A percentile compares a stretch with the other conserved stretches of the same genome.
phyloP scores from a whole-genome alignment of 192 early-diverging fungal genomes.

The Phlyctochytrium bullatum region DNA sequence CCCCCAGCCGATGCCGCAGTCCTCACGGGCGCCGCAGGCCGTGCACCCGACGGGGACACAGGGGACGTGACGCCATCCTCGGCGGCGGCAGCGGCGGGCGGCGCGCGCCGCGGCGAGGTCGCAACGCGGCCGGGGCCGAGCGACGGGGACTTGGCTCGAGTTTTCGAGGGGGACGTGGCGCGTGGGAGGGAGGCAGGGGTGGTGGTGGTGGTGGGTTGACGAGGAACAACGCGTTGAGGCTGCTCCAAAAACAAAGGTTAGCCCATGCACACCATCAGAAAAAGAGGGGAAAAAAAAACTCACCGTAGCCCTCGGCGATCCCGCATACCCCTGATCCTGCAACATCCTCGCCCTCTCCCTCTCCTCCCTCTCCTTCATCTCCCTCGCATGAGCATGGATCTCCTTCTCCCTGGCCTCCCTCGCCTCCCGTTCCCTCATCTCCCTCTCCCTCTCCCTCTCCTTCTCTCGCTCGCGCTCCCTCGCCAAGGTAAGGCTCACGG shows the following conservation, averaged over 20 bases:
- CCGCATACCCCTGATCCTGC: slow-evolving; percentile 16
- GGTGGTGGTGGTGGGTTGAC: not conserved
- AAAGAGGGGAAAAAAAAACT: not conserved
- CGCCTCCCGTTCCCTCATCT: slow-evolving; percentile 18
- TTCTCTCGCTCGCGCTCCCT: slow-evolving; percentile 17
- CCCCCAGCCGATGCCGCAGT: slow-evolving; percentile 13
- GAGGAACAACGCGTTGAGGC: not conserved
- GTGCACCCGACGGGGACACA: too few relatives aligned
- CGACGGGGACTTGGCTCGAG: too few relatives aligned
- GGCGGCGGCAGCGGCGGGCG: too few relatives aligned
- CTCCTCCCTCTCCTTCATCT: slow-evolving; percentile 28
- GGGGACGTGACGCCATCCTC: too few relatives aligned
- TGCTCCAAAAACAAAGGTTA: not conserved
- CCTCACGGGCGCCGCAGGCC: slow-evolving; percentile 17
- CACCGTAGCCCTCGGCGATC: not conserved
- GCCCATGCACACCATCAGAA: slow-evolving; percentile 3
- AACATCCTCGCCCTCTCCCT: slow-evolving; percentile 21
- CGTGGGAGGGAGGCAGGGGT: slow-evolving; percentile 13
- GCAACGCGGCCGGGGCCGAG: too few relatives aligned
- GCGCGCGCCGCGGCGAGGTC: too few relatives aligned
- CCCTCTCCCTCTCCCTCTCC: slow-evolving; percentile 15
- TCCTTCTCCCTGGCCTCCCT: slow-evolving; percentile 26
- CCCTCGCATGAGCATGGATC: slow-evolving; percentile 27
- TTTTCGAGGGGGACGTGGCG: slow-evolving; percentile 19
- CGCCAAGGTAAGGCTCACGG: slow-evolving; percentile 22